Percentiles rank a stretch among this genome's conserved stretches.
These are phyloP conservation scores for Avena atlantica DNA, from an alignment of 176 grass and related monocot genomes.

Conservation along the genomic window DNA sequence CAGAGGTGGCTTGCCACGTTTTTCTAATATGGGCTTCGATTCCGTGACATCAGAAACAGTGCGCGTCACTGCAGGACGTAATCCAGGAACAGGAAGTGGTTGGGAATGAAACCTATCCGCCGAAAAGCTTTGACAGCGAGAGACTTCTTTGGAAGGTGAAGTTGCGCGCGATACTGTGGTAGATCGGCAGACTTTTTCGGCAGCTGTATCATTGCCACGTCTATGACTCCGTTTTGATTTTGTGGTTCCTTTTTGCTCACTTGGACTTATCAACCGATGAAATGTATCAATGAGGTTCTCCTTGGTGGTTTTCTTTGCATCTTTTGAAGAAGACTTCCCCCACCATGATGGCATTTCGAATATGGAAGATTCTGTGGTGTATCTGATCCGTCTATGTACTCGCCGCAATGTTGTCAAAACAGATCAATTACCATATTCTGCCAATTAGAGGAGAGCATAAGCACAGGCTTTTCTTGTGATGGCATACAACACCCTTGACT, in stretches of 20 bases:
- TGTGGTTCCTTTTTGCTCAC: conserved; percentile 75
- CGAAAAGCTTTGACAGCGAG: conserved; percentile 96
- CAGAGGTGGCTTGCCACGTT: conserved; percentile 83
- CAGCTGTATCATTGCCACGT: conserved; percentile 52
- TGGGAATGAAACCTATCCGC: conserved; percentile 66
- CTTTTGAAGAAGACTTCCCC: conserved; percentile 88
- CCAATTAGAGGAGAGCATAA: conserved; percentile 32
- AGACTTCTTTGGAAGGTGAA: conserved; percentile 87
- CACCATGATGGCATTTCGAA: conserved; percentile 91
- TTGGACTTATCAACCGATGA: conserved; percentile 83
- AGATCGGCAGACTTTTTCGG: conserved; percentile 81
- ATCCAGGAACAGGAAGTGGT: conserved; percentile 84
- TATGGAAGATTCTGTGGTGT: conserved; percentile 31
- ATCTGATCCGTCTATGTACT: conserved; percentile 34
- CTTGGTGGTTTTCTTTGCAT: conserved; percentile 90
- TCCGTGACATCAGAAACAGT: conserved; percentile 75
- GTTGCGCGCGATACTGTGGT: conserved; percentile 84
- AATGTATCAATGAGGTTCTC: conserved; percentile 93
- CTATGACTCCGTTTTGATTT: conserved; percentile 70
- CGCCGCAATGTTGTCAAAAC: conserved; percentile 28
- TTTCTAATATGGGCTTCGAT: conserved; percentile 81
- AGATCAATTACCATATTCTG: conserved; percentile 49
- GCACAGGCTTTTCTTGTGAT: conserved; percentile 24
- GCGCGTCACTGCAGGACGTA: conserved; percentile 51
- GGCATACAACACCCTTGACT: conserved; percentile 37